These are phyloP conservation scores for Rhizoclosmatium sp. DNA, from an alignment of 192 early-diverging fungal genomes.

Conservation along the genomic window DNA sequence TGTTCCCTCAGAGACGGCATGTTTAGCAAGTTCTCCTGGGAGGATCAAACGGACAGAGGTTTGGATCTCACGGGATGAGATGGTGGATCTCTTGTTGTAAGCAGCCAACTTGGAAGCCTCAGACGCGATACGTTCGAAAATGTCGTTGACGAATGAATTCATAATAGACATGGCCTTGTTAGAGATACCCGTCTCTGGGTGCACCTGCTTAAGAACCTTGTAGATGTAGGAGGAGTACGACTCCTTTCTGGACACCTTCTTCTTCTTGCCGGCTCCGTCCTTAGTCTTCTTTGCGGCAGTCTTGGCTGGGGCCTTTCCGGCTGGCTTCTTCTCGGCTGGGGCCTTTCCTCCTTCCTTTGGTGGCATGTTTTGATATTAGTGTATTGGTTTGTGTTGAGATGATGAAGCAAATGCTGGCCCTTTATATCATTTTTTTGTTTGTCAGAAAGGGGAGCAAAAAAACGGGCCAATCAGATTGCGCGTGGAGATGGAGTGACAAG, in stretches of 20 bases:
- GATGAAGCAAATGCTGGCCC: too few species aligned
- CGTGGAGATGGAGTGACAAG: too few species aligned
- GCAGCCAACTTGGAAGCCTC: slow-evolving; percentile 74
- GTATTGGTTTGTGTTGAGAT: too few species aligned
- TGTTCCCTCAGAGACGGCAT: slow-evolving; percentile 95
- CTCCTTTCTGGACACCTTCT: slow-evolving; percentile 79
- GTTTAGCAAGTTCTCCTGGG: slow-evolving; percentile 81
- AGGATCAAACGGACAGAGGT: slow-evolving; percentile 61
- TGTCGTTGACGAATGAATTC: slow-evolving; percentile 97
- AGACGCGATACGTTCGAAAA: slow-evolving; percentile 92
- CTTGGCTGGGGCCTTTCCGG: too few species aligned
- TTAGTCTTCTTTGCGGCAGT: slow-evolving; percentile 44
- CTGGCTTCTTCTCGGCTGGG: too few species aligned
- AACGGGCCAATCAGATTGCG: too few species aligned
- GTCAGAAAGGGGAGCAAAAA: too few species aligned
- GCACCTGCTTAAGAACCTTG: slow-evolving; percentile 74
- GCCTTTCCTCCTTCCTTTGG: too few species aligned
- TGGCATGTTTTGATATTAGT: slow-evolving; percentile 53
- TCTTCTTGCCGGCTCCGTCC: slow-evolving; percentile 71
- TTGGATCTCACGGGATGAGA: slow-evolving; percentile 94
- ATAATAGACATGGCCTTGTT: slow-evolving; percentile 98
- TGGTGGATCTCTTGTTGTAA: slow-evolving; percentile 94
- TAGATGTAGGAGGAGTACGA: slow-evolving; percentile 84
- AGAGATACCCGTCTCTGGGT: slow-evolving; percentile 96
- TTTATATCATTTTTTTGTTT: too few species aligned